Base-by-base conservation (phyloP, 2,329 filamentous ascomycete genomes). In the Ophiostoma piceae region DNA sequence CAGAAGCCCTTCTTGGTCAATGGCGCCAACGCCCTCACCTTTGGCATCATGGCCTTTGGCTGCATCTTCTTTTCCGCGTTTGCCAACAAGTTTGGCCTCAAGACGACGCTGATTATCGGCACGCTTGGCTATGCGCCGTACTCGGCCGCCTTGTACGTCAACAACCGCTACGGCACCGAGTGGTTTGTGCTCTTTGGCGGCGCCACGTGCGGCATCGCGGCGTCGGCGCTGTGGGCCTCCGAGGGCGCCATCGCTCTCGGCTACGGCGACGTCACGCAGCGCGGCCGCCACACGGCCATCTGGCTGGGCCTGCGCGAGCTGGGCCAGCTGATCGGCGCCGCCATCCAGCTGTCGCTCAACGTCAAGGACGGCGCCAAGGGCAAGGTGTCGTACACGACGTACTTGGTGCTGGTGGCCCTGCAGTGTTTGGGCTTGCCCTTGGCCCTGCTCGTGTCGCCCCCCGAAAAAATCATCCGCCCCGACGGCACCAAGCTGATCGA, bases 141-240 rank as follows among this genome's bases (percentile, higher is more conserved):
- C 64, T 37, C 64, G 2, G 64, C 64, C 19, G 19, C 64, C 9
- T 37, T 66, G 2, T 66, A 66, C 64, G 32, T 66, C 29, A 66
- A 66, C 64, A 66, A 66, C 64, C 64, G 64, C 64, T 66, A 66
- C 64, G 64, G 64, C 64, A 35, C 37, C 64, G 64, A 66, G n/a
- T 66, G 64, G 64, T 66, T 66, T 19, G 64, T 66, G 0, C 64
- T 66, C 64, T 66, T 66, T 43, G 64, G 64, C 64, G 64, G 64
- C n/a, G 64, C 64, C 19, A 66, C 64, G 8, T 66, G 64, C 12
- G 64, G 64, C 35, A 37, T 66, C 16, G 64, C 64, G 3, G 64
- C 64, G 2, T 66, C 64, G 7, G 64, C 64, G 8, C 37, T 66
- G 64, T 66, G 64, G 64, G 64, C 64, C 32, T 41, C 35, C 9